These are phyloP conservation scores for Aristolochia contorta DNA, from an alignment of 164 flowering plant species.

Conservation along the genomic window DNA sequence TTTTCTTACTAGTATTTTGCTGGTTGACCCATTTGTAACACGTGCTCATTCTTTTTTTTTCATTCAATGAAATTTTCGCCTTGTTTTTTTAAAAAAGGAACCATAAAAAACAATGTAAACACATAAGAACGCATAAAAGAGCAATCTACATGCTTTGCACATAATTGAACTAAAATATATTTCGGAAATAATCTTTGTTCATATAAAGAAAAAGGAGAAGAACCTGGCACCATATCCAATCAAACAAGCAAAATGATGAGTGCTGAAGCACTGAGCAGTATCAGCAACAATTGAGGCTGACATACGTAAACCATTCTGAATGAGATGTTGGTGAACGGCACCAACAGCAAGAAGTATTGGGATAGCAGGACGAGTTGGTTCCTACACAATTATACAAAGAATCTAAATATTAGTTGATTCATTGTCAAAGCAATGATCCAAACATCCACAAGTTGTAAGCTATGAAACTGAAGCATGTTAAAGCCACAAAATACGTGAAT, in stretches of 20 bases:
- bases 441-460: too few relatives aligned
- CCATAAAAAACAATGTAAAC: too few relatives aligned
- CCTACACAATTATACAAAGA: conserved; percentile 29
- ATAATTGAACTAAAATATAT: too few relatives aligned
- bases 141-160: too few relatives aligned
- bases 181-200: too few relatives aligned
- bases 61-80: background rate
- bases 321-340: conserved; percentile 98
- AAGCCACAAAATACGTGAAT: too few relatives aligned
- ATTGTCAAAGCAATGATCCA: background rate
- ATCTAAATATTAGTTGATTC: background rate
- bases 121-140: too few relatives aligned
- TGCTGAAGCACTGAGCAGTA: conserved; percentile 99
- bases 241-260: conserved; percentile 98
- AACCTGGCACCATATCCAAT: conserved; percentile 99
- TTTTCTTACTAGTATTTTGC: too few relatives aligned
- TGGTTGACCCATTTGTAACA: too few relatives aligned
- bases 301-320: conserved; percentile 92
- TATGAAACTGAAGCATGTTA: too few relatives aligned
- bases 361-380: conserved; percentile 89
- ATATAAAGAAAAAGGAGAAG: too few relatives aligned
- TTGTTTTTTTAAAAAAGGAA: background rate
- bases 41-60: too few relatives aligned
- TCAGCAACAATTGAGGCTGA: conserved; percentile 93
- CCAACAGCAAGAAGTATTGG: conserved; percentile 99